These are phyloP conservation scores for Coemansia sp. DNA, from an alignment of 192 early-diverging fungal species.

Conservation along the genomic window DNA sequence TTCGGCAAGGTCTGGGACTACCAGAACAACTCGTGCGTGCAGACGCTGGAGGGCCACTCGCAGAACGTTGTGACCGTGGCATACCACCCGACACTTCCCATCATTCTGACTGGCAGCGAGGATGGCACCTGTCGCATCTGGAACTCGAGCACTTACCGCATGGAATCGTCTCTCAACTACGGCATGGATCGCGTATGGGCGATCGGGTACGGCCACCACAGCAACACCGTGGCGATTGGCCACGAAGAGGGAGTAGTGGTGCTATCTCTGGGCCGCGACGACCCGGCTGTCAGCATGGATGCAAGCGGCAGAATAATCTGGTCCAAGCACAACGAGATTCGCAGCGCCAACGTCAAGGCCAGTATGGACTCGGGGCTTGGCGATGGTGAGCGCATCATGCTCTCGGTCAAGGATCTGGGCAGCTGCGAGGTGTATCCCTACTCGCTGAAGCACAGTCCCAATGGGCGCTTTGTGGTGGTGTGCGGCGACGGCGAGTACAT, in stretches of 20 bases:
- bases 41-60: slow-evolving; percentile 97
- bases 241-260: slow-evolving; percentile 97
- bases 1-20: slow-evolving; percentile 98
- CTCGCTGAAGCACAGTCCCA: slow-evolving; percentile 94
- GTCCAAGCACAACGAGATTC: slow-evolving; percentile 96
- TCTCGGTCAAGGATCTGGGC: slow-evolving; percentile 92
- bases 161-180: slow-evolving; percentile 97
- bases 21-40: slow-evolving; percentile 99
- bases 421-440: slow-evolving; percentile 98
- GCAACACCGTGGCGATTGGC: slow-evolving; percentile 93
- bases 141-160: slow-evolving; percentile 96
- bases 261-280: slow-evolving; percentile 93
- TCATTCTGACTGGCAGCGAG: slow-evolving; percentile 94
- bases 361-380: slow-evolving; percentile 79
- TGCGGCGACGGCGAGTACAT: slow-evolving; percentile 99
- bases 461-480: slow-evolving; percentile 98
- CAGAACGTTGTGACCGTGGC: slow-evolving; percentile 90
- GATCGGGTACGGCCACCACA: slow-evolving; percentile 80
- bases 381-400: slow-evolving; percentile 89
- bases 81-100: slow-evolving; percentile 96
- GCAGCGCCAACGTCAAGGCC: slow-evolving; percentile 92
- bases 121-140: slow-evolving; percentile 95
- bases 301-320: slow-evolving; percentile 96
- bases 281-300: slow-evolving; percentile 98
- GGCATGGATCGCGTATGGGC: slow-evolving; percentile 98